Evolutionary conservation across 345 rosid genomes (phyloP), one percentile per base, ranked within the genome.

Genomic region (Citrus sinensis): DNA sequence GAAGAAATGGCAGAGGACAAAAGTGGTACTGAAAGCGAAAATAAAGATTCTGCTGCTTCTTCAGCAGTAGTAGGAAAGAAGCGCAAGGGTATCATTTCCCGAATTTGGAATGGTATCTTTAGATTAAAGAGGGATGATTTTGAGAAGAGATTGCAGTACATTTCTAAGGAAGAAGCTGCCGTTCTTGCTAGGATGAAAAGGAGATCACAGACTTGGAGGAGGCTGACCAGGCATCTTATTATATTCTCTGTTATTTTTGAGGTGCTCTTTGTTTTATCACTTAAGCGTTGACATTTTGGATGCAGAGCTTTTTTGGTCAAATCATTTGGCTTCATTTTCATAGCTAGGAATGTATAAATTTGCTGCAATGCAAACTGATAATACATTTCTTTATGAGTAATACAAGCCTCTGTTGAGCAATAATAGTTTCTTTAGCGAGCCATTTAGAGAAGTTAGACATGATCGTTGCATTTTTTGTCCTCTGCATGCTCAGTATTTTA

Each of bases 161-260:
- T 96, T 63, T 88, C 94, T 39, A 96, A 80, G 87, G 99, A 96
- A 85, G 99, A 96, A 86, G 93, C 97, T 14, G 62, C 83, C 10
- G 87, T 96, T 80, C 79, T 91, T 40, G 78, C 90, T 2, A 83
- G 99, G 82, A 83, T 96, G 82, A 88, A 92, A 73, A 81, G 83
- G 58, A 83, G 99, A 80, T 86, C 95, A 71, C 85, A 75, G 4
- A 76, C 92, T 9, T 84, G 97, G 97, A 86, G 92, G 84, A 88
- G 86, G 73, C 82, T 86, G 84, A 82, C 82, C 22, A 80, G 94
- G 67, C 83, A 92, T 80, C 87, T 94, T 85, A 79, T 96, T 73
- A 7, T 85, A 22, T 89, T 91, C 86, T 87, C 92, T 9, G 81
- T 94, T 67, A 25, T 94, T 65, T 82, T 94, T 49, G 99, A 96